Evolutionary conservation across 2,329 filamentous ascomycete species (phyloP).

Genomic region (Aspergillus sp.): DNA sequence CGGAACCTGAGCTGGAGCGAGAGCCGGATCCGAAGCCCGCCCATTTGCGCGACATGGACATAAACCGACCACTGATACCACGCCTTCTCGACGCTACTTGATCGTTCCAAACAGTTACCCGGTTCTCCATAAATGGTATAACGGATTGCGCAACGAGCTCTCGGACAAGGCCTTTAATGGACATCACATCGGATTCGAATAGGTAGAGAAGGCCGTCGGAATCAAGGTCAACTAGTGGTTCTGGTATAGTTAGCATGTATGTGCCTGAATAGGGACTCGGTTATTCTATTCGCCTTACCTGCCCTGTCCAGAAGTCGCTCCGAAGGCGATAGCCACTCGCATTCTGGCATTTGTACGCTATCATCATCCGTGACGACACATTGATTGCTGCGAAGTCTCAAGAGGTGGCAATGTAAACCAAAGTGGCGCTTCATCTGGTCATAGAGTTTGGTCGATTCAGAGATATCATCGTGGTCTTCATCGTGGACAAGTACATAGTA

Average conservation of each 20-base stretch:
- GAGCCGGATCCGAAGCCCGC: conserved; percentile 72
- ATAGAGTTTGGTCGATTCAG: conserved; percentile 83
- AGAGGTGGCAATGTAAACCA: conserved; percentile 88
- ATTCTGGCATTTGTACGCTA: conserved; percentile 74
- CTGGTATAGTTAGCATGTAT: conserved; percentile 20
- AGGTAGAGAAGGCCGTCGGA: conserved; percentile 71
- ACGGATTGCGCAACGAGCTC: conserved; percentile 96
- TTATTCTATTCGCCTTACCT: conserved; percentile 40
- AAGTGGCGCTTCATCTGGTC: conserved; percentile 99
- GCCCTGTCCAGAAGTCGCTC: conserved; percentile 75
- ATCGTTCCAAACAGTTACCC: conserved; percentile 91
- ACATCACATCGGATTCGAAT: conserved; percentile 87
- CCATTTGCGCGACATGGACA: conserved; percentile 90
- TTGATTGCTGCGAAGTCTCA: conserved; percentile 79
- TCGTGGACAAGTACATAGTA: conserved; percentile 98
- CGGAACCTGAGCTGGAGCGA: conserved; percentile 55
- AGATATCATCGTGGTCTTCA: conserved; percentile 91
- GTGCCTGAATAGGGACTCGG: too few relatives aligned
- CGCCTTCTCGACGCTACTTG: conserved; percentile 88
- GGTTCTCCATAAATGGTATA: conserved; percentile 92
- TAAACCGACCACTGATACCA: conserved; percentile 88
- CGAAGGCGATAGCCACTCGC: conserved; percentile 83
- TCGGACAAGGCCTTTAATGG: conserved; percentile 83
- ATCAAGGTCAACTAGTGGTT: conserved; percentile 58
- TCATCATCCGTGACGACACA: conserved; percentile 91